Evolutionary conservation across 805 yeast species (phyloP), one percentile per base, ranked within the genome.

Genomic region (Lipomyces sp.): DNA sequence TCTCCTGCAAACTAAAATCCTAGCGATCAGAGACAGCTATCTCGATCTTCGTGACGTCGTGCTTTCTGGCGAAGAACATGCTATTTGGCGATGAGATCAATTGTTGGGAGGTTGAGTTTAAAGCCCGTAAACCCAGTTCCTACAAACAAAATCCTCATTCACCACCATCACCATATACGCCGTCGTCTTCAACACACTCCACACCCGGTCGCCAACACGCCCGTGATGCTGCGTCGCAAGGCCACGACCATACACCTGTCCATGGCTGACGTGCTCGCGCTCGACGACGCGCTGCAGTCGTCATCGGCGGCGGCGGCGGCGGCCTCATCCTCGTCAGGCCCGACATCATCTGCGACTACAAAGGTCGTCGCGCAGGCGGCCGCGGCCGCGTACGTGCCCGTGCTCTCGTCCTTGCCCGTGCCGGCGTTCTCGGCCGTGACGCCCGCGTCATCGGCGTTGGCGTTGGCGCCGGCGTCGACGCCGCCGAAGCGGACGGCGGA

Each of bases 141-240:
- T n/a, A n/a, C n/a, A n/a, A n/a, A n/a, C n/a, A n/a, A n/a, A n/a
- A n/a, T n/a, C n/a, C n/a, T n/a, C n/a, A n/a, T n/a, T n/a, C n/a
- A n/a, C n/a, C n/a, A n/a, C n/a, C n/a, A n/a, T n/a, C n/a, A 37
- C 21, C 21, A 16, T 16, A 39, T 22, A 23, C 29, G 32, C 32
- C 21, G 7, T 21, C 10, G 10, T 23, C 23, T 21, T 14, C 16
- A 23, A 16, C 32, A 24, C 16, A 23, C 14, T 5, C 4, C 4
- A 24, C 19, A 4, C 7, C 10, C 2, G n/a, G n/a, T 16, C n/a
- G n/a, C n/a, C n/a, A n/a, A n/a, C n/a, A n/a, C n/a, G n/a, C n/a
- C n/a, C n/a, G n/a, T n/a, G n/a, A 53, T 53, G 58, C 45, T 53
- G 19, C 55, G 58, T 14, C 55, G 58, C 36, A 43, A 53, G 34